Percentiles rank a stretch among this genome's conserved stretches.
These are phyloP conservation scores for Cryptomeria japonica DNA, from an alignment of 75 land plant genomes.

Conservation along the genomic window DNA sequence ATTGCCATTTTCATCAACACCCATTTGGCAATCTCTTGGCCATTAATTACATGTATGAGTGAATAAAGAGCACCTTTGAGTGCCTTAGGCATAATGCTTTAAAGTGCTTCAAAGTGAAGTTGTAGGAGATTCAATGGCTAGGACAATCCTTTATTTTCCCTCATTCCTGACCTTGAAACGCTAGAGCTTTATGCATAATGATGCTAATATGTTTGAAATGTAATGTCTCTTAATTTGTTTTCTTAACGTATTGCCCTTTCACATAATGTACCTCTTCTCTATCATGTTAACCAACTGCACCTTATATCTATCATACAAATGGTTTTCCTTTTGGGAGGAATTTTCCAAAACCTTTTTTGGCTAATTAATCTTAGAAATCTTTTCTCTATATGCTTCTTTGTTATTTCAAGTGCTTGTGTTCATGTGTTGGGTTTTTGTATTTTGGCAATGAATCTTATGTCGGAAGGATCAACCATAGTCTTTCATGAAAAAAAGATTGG, in stretches of 20 bases:
- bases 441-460: constrained; percentile 67
- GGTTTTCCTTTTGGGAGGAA: not conserved
- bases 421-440: not conserved
- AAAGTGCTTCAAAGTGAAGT: too few species aligned
- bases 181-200: too few species aligned
- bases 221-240: too few species aligned
- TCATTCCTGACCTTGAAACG: too few species aligned
- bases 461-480: constrained; percentile 54
- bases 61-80: too few species aligned
- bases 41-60: too few species aligned
- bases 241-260: not conserved
- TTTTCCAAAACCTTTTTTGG: not conserved
- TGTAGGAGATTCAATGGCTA: too few species aligned
- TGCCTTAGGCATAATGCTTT: too few species aligned
- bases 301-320: not conserved
- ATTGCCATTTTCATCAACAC: too few species aligned
- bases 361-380: not conserved
- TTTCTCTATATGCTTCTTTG: not conserved
- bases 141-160: too few species aligned
- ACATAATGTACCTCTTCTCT: not conserved
- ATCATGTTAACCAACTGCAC: not conserved
- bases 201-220: not conserved
- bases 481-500: constrained; percentile 19
- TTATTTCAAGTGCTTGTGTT: not conserved
- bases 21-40: too few species aligned